Evolutionary conservation across 495 filamentous ascomycete species (phyloP).

Genomic region (Tuber brumale): DNA sequence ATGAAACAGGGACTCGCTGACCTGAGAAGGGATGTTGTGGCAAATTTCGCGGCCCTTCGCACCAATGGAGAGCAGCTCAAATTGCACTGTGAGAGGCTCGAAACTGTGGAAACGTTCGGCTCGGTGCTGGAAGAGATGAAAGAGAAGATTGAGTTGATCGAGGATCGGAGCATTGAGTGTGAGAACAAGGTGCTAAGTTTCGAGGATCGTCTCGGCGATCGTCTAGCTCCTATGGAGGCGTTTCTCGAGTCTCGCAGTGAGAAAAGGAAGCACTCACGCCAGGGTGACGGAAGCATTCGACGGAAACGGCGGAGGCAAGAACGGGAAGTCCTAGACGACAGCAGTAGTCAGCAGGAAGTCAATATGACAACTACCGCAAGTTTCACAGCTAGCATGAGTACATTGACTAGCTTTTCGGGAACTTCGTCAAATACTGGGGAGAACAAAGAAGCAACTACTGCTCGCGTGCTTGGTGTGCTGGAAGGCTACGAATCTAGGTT

Average conservation of each 20-base stretch:
- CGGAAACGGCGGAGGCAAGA: slow-evolving; percentile 6
- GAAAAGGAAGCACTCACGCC: slow-evolving; percentile 21
- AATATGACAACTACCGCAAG: slow-evolving; percentile 13
- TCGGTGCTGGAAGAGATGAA: slow-evolving; percentile 30
- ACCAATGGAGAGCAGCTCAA: slow-evolving; percentile 3
- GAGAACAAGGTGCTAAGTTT: slow-evolving; percentile 28
- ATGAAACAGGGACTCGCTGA: not conserved
- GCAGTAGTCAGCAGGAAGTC: slow-evolving; percentile 8
- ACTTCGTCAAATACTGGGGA: not conserved
- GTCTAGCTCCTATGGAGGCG: slow-evolving; percentile 22
- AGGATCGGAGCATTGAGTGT: slow-evolving; percentile 27
- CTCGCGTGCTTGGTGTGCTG: slow-evolving; percentile 14
- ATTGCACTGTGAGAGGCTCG: slow-evolving; percentile 28
- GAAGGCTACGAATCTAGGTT: slow-evolving; percentile 22
- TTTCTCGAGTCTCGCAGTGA: slow-evolving; percentile 11
- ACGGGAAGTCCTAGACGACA: not conserved
- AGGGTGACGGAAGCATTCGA: not conserved
- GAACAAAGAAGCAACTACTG: not conserved
- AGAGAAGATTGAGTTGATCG: slow-evolving; percentile 30
- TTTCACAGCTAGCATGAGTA: slow-evolving; percentile 26
- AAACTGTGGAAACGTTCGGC: slow-evolving; percentile 32
- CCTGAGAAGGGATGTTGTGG: not conserved
- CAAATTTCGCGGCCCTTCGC: not conserved
- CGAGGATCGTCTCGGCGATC: slow-evolving; percentile 33
- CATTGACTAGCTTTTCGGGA: slow-evolving; percentile 17